Conservation (phyloP, 176 grass and related monocot genomes). For the Juncus effusus region DNA sequence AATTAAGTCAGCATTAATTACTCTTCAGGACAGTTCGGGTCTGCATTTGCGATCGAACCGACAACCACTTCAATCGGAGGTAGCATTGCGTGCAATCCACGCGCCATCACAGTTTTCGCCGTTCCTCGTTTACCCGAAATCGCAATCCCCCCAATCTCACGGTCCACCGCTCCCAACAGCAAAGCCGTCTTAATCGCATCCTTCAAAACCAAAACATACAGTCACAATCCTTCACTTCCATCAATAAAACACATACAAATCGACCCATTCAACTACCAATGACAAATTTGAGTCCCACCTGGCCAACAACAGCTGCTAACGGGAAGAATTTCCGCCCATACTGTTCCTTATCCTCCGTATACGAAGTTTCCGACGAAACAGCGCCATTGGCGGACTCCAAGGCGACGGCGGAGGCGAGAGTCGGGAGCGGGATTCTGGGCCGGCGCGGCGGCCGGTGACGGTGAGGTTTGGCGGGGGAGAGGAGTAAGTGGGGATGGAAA, state of each 20-base stretch:
- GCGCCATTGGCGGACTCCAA: slow-evolving; percentile 69
- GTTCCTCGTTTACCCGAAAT: slow-evolving; percentile 93
- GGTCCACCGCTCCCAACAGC: slow-evolving; percentile 76
- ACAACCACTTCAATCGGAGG: slow-evolving; percentile 88
- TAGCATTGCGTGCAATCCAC: slow-evolving; percentile 92
- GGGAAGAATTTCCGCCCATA: slow-evolving; percentile 93
- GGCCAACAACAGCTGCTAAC: slow-evolving; percentile 79
- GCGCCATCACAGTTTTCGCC: slow-evolving; percentile 95
- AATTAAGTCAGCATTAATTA: slow-evolving; percentile 31
- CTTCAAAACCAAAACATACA: slow-evolving; percentile 15
- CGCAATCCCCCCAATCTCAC: slow-evolving; percentile 89
- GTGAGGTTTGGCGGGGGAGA: neutral
- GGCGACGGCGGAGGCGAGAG: slow-evolving; percentile 42
- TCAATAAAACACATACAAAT: neutral
- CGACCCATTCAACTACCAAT: slow-evolving; percentile 8
- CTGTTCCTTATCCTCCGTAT: slow-evolving; percentile 10
- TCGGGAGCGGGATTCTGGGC: slow-evolving; percentile 5
- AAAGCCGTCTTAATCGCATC: slow-evolving; percentile 94
- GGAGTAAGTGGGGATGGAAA: slow-evolving; percentile 40
- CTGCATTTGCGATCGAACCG: slow-evolving; percentile 76
- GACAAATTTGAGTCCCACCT: slow-evolving; percentile 36
- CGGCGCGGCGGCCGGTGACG: neutral
- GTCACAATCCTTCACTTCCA: no score
- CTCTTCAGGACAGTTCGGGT: slow-evolving; percentile 68
- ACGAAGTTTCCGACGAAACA: slow-evolving; percentile 32